Conservation (phyloP, 805 yeast genomes). For the Lachancea cidri region DNA sequence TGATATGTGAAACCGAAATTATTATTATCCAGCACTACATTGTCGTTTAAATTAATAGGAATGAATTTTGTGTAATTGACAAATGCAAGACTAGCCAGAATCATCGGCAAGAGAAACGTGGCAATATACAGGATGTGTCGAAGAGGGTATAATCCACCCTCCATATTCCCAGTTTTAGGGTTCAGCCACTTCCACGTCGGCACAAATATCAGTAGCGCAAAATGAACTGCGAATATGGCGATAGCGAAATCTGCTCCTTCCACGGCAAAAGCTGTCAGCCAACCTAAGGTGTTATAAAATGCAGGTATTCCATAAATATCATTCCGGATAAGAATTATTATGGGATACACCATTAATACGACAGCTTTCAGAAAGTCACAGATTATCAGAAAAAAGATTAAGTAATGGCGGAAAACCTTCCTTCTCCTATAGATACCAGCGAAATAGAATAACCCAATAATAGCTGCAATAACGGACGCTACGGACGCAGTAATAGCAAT, state of each 20-base stretch:
- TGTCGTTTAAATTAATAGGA: slow-evolving; percentile 14
- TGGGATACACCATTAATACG: slow-evolving; percentile 63
- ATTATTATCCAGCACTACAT: slow-evolving; percentile 24
- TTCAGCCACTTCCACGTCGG: slow-evolving; percentile 46
- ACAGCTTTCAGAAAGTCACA: slow-evolving; percentile 75
- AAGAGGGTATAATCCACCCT: slow-evolving; percentile 68
- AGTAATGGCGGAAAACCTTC: slow-evolving; percentile 61
- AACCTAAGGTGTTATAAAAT: slow-evolving; percentile 67
- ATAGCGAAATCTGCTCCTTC: slow-evolving; percentile 88
- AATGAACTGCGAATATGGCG: slow-evolving; percentile 75
- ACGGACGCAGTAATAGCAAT: slow-evolving; percentile 47
- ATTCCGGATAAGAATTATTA: slow-evolving; percentile 43
- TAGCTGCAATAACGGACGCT: slow-evolving; percentile 48
- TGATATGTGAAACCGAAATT: slow-evolving; percentile 16
- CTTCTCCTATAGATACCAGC: slow-evolving; percentile 60
- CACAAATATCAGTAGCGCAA: slow-evolving; percentile 64
- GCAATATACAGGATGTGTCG: slow-evolving; percentile 54
- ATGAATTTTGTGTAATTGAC: slow-evolving; percentile 34
- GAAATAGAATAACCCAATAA: slow-evolving; percentile 54
- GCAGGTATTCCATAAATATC: slow-evolving; percentile 42
- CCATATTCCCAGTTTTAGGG: slow-evolving; percentile 39
- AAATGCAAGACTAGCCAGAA: slow-evolving; percentile 70
- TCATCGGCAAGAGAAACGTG: slow-evolving; percentile 55
- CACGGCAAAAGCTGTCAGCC: slow-evolving; percentile 71
- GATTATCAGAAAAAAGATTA: slow-evolving; percentile 60